Evolutionary conservation across 2,329 filamentous ascomycete genomes (phyloP).

Genomic region (Penicillium sp.): DNA sequence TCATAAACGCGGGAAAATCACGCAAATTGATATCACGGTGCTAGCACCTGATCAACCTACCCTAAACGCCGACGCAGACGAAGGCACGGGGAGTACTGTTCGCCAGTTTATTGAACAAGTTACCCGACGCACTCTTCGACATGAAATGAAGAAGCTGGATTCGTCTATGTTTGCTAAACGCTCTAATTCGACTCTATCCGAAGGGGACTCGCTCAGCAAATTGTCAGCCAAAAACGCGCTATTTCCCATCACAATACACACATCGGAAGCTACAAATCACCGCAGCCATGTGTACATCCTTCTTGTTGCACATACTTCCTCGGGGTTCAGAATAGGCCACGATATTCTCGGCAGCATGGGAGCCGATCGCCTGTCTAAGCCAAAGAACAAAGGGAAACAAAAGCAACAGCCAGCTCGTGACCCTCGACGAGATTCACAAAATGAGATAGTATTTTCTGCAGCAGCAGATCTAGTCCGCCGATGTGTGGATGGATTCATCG

Average conservation of each 20-base stretch:
- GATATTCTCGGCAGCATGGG: constrained; percentile 45
- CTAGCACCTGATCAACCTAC: constrained; percentile 36
- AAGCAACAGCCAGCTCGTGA: not conserved
- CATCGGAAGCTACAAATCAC: constrained; percentile 46
- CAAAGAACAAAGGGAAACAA: constrained; percentile 3
- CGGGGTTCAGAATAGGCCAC: constrained; percentile 50
- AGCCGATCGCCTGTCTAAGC: not conserved
- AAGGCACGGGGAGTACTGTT: constrained; percentile 11
- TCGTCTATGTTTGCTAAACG: constrained; percentile 15
- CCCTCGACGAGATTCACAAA: not conserved
- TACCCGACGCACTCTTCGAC: constrained; percentile 18
- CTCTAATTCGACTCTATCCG: not conserved
- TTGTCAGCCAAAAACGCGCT: not conserved
- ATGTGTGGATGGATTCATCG: constrained; percentile 47
- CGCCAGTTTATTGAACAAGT: constrained; percentile 29
- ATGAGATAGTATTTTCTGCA: constrained; percentile 14
- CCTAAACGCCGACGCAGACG: not conserved
- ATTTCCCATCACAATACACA: constrained; percentile 30
- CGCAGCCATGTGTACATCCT: constrained; percentile 54
- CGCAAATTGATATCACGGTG: constrained; percentile 40
- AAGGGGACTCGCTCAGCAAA: not conserved
- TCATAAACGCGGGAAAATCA: constrained; percentile 34
- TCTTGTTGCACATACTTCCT: constrained; percentile 53
- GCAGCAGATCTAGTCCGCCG: constrained; percentile 42
- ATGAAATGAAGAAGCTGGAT: constrained; percentile 18